phyloP scores from a whole-genome alignment of 345 rosid genomes.

The Ceriops zippeliana region DNA sequence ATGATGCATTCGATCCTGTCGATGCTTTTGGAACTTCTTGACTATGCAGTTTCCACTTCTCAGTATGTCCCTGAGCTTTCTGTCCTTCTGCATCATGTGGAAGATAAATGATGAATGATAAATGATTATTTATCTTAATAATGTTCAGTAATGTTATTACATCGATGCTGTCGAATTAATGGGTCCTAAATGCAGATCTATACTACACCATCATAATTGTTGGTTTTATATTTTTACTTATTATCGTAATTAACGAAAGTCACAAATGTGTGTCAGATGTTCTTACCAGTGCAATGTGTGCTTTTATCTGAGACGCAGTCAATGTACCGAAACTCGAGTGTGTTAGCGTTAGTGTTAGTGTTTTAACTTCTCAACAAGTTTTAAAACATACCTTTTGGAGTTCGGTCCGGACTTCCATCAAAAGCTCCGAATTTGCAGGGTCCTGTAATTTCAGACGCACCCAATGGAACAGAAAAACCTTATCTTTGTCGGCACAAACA shows the following conservation, averaged over 20 bases:
- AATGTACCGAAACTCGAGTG: too few species aligned
- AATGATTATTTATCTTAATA: background rate
- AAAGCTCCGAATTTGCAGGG: conserved; percentile 43
- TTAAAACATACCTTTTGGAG: conserved; percentile 54
- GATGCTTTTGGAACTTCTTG: conserved; percentile 21
- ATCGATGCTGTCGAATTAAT: background rate
- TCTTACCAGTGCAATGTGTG: too few species aligned
- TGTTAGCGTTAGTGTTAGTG: too few species aligned
- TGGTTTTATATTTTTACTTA: too few species aligned
- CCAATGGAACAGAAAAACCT: conserved; percentile 21
- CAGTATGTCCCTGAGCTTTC: conserved; percentile 19
- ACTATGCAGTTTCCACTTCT: conserved; percentile 24
- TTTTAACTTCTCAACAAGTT: background rate
- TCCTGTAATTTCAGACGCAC: conserved; percentile 43
- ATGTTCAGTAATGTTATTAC: too few species aligned
- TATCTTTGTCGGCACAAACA: conserved; percentile 48
- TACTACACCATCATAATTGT: too few species aligned
- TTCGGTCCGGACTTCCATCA: conserved; percentile 41
- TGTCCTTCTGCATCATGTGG: conserved; percentile 16
- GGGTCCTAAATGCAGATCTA: background rate
- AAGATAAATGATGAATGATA: background rate
- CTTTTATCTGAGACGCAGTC: too few species aligned
- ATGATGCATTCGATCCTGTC: conserved; percentile 4
- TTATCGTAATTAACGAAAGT: background rate
- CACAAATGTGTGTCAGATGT: too few species aligned